Percentiles rank a stretch among this genome's conserved stretches.
phyloP scores from a whole-genome alignment of 202 grass and related monocot species.

The Panicum hallii region DNA sequence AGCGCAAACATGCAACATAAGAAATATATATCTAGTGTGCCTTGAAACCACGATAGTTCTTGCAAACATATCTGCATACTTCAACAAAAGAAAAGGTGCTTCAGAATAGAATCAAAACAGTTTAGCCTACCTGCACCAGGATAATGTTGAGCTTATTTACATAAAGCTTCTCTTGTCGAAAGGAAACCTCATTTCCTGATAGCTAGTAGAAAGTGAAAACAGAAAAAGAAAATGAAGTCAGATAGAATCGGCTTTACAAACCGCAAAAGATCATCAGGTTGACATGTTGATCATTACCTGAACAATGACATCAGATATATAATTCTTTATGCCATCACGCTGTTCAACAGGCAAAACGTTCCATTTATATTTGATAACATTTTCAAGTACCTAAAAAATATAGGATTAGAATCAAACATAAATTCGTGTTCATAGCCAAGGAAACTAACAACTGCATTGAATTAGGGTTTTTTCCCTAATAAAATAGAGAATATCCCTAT shows the following conservation, averaged over 20 bases:
- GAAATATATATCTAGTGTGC: neutral
- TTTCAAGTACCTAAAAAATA: conserved; percentile 82
- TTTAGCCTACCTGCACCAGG: conserved; percentile 79
- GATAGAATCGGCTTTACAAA: neutral
- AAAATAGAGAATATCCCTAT: neutral
- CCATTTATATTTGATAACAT: conserved; percentile 98
- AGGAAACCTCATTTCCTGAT: conserved; percentile 81
- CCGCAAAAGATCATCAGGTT: neutral
- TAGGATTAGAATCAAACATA: neutral
- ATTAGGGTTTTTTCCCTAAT: neutral
- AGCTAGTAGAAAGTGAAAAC: conserved; percentile 49
- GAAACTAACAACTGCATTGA: neutral
- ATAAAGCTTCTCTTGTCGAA: conserved; percentile 90
- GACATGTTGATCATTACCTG: conserved; percentile 48
- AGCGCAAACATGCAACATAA: conserved; percentile 27
- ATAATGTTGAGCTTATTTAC: conserved; percentile 98
- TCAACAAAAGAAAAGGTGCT: neutral
- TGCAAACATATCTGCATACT: neutral
- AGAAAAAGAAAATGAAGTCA: neutral
- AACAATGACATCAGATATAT: conserved; percentile 82
- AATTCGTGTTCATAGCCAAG: neutral
- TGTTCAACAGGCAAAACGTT: conserved; percentile 87
- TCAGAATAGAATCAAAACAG: conserved; percentile 9
- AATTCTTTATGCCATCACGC: conserved; percentile 96
- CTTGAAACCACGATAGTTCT: neutral